Evolutionary conservation across 352 stramenopile species (phyloP).

Genomic region (Globisporangium spinosum): DNA sequence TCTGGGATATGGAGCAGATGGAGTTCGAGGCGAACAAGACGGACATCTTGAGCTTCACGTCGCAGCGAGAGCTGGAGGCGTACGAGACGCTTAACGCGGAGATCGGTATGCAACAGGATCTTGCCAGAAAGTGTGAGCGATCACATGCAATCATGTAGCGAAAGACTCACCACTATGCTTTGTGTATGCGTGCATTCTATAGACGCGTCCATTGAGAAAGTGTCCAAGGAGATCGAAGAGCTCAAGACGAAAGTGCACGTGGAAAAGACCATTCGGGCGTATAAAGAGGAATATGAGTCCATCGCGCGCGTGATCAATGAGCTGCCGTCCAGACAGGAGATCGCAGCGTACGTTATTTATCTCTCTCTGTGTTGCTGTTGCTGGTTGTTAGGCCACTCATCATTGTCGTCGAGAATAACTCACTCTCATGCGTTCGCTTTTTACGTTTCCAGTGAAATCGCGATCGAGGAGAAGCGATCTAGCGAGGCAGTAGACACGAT

Average conservation of each 20-base stretch:
- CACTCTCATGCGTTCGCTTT: neutral
- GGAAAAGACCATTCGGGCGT: conserved; percentile 70
- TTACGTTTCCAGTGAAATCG: conserved; percentile 35
- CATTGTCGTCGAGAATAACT: neutral
- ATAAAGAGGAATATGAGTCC: conserved; percentile 89
- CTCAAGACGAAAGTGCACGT: conserved; percentile 73
- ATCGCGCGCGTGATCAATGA: conserved; percentile 82
- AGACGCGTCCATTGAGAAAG: conserved; percentile 56
- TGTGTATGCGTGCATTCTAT: neutral
- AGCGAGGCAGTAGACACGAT: conserved; percentile 53
- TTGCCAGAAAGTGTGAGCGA: neutral
- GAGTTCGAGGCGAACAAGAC: conserved; percentile 84
- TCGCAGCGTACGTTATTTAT: conserved; percentile 36
- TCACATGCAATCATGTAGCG: neutral
- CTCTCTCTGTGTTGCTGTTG: neutral
- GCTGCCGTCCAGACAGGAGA: conserved; percentile 59
- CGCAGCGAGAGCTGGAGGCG: conserved; percentile 72
- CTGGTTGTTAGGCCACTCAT: neutral
- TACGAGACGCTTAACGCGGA: conserved; percentile 77
- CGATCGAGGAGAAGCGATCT: conserved; percentile 54
- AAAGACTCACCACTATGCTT: neutral
- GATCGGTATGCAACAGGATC: conserved; percentile 39
- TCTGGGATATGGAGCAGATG: conserved; percentile 85
- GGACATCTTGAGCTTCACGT: conserved; percentile 78
- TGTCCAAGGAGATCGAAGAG: conserved; percentile 67